Conservation (phyloP, 208 protist species). For the Trypanosoma melophagium region DNA sequence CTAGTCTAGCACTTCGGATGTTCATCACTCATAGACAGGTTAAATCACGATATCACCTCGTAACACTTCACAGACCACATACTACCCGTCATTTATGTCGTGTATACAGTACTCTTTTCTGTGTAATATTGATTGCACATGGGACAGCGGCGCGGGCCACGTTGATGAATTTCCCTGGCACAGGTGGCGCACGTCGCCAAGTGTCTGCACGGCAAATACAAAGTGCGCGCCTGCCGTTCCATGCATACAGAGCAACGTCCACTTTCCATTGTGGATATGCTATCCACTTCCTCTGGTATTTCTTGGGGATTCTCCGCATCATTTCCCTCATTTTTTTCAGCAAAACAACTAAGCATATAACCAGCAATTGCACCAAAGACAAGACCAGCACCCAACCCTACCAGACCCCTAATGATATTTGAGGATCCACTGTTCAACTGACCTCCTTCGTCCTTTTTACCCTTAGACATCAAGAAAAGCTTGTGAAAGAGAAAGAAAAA, state of each 20-base stretch:
- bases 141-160: background rate
- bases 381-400: too few relatives aligned
- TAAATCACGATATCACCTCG: too few relatives aligned
- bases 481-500: too few relatives aligned
- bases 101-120: background rate
- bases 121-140: background rate
- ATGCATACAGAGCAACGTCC: background rate
- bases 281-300: background rate
- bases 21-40: too few relatives aligned
- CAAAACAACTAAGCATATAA: too few relatives aligned
- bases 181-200: background rate
- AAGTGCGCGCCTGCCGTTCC: background rate
- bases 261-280: background rate
- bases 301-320: background rate
- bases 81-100: background rate
- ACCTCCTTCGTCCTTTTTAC: too few relatives aligned
- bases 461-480: too few relatives aligned
- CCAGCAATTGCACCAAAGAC: too few relatives aligned
- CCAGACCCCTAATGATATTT: too few relatives aligned
- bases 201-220: slow-evolving; percentile 1
- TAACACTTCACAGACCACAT: too few relatives aligned
- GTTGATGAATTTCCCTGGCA: background rate
- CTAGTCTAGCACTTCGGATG: too few relatives aligned
- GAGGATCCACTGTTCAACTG: too few relatives aligned
- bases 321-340: background rate